Conservation (phyloP, 306 rosid genomes). For the Cercis canadensis region DNA sequence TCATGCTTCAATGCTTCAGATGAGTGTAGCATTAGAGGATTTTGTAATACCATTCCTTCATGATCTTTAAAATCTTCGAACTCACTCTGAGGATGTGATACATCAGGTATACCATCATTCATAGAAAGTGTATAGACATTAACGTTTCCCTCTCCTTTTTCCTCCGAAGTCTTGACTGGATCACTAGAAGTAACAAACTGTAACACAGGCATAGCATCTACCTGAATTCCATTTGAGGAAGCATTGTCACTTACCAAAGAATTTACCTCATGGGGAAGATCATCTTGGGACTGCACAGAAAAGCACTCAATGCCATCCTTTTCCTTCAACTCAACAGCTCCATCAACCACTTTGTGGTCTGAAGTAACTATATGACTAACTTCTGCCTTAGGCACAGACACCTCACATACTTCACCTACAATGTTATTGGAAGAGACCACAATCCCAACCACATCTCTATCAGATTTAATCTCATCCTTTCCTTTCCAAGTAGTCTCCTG, state of each 20-base stretch:
- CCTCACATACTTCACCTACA: constrained; percentile 41
- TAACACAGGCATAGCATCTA: constrained; percentile 39
- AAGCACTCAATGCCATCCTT: constrained; percentile 33
- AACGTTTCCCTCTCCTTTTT: constrained; percentile 47
- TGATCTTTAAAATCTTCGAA: constrained; percentile 49
- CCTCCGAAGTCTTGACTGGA: constrained; percentile 33
- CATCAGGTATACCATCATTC: constrained; percentile 39
- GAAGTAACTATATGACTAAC: constrained; percentile 35
- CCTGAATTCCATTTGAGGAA: constrained; percentile 32
- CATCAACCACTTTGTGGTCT: constrained; percentile 42
- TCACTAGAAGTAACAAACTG: constrained; percentile 36
- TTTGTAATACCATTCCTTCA: constrained; percentile 37
- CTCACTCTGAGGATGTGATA: constrained; percentile 44
- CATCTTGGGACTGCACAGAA: constrained; percentile 41
- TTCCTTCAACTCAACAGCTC: constrained; percentile 41
- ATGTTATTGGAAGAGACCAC: constrained; percentile 35
- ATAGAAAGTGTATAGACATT: constrained; percentile 44
- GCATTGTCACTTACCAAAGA: constrained; percentile 37
- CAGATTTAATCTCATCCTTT: constrained; percentile 36
- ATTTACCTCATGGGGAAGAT: constrained; percentile 40
- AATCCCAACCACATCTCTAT: constrained; percentile 29
- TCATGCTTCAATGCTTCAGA: constrained; percentile 35
- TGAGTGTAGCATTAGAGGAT: constrained; percentile 34
- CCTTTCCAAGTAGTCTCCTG: constrained; percentile 34
- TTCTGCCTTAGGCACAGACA: constrained; percentile 37